Evolutionary conservation across 306 rosid species (phyloP), one percentile per base, ranked within the genome.

Genomic region (Malus sylvestris): DNA sequence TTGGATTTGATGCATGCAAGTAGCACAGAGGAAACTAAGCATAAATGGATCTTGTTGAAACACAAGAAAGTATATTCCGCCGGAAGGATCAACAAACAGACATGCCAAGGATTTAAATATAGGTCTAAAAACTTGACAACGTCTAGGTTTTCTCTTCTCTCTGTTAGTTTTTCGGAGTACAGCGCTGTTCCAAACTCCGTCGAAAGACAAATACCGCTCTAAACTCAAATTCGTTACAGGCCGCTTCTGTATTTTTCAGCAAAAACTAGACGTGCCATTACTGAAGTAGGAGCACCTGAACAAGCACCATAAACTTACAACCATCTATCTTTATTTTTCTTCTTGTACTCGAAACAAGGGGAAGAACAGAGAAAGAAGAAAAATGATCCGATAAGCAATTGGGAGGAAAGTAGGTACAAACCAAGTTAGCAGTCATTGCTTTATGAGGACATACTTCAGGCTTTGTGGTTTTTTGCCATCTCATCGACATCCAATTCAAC

Each of bases 401-500:
- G 75, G 69, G 77, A 22, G 51, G 44, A 55, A 73, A 74, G 76
- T 73, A 76, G 72, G 45, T 70, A 84, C 85, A 81, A 78, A 81
- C 73, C 76, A 83, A 79, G 75, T 72, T 57, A 74, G 86, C 78
- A 79, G 86, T 79, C 82, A 55, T 81, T 42, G 84, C 77, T 68
- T 63, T 83, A 57, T 60, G 71, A 25, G 27, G 44, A 72, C 61
- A 79, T 71, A 61, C 42, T 83, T 86, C 81, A 91, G 71, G 83
- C 80, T 83, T 87, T 89, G 89, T 87, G 92, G 79, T 76, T 88
- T 83, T 84, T 96, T 20, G 96, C 90, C 97, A 96, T 89, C 85
- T 96, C 98, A 57, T 91, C 96, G 2, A 96, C 87, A 53, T 96
- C 96, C 76, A 96, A 85, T 74, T 96, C 99, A 33, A 96, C 86